Evolutionary conservation across 495 filamentous ascomycete genomes (phyloP).

Genomic region (Cenococcum geophilum): DNA sequence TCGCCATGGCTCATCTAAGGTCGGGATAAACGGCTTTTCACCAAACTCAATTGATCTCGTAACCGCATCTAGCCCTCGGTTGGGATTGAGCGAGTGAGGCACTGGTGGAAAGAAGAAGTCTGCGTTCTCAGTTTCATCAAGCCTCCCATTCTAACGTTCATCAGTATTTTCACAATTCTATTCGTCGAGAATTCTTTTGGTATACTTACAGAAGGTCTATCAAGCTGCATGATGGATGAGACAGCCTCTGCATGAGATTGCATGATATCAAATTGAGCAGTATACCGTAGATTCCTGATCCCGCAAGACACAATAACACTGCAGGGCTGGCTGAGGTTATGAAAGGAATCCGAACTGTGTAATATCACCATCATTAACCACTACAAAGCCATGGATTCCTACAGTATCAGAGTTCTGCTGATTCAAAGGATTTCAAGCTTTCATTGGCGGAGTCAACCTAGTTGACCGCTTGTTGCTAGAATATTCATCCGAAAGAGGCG

Average conservation of each 20-base stretch:
- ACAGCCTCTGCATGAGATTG: background rate
- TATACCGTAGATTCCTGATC: background rate
- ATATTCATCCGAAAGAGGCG: background rate
- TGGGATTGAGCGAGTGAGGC: too few species aligned
- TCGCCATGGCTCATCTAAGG: too few species aligned
- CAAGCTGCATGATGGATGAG: background rate
- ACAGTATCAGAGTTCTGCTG: background rate
- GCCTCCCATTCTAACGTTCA: too few species aligned
- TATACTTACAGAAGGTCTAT: too few species aligned
- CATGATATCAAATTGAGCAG: background rate
- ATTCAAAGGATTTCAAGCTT: background rate
- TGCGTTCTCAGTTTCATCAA: too few species aligned
- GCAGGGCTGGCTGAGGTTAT: background rate
- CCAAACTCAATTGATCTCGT: too few species aligned
- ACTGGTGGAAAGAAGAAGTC: too few species aligned
- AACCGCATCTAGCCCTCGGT: too few species aligned
- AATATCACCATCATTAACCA: background rate
- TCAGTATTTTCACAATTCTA: too few species aligned
- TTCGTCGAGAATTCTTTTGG: too few species aligned
- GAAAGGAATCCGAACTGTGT: background rate
- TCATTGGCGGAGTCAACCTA: background rate
- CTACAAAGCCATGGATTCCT: background rate
- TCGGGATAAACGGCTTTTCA: too few species aligned
- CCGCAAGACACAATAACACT: background rate
- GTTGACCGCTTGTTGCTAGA: background rate